Evolutionary conservation across 441 rosid genomes (phyloP), one percentile per base, ranked within the genome.

Genomic region (Capsella rubella): DNA sequence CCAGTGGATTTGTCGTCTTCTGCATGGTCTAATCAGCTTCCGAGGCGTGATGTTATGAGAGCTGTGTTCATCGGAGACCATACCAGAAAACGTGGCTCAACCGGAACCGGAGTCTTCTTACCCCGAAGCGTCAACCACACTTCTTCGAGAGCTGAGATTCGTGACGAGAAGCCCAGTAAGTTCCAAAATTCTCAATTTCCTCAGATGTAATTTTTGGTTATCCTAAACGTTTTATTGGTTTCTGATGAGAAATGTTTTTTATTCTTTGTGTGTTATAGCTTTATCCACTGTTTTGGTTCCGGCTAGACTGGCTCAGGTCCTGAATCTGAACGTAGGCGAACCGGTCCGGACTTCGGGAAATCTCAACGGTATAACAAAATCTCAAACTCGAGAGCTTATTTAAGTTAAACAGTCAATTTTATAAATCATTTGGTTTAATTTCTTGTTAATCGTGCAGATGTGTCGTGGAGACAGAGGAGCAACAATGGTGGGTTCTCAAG

Each of bases 101-200:
- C 93, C 1, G 98, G 97, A 10, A 93, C 98, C 14, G 98, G 97
- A 10, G 97, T 93, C 3, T 93, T 93, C 81, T 69, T 91, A 29
- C 98, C 98, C 34, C 95, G 93, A 12, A 83, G 84, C 6, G 39
- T 61, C 42, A 51, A 58, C 58, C 68, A n/a, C 13, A 10, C 42
- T 8, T 15, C 60, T 52, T 27, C 76, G 11, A 62, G 79, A 5
- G 2, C 79, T 16, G 85, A 85, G 52, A 29, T 84, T 37, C 83
- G 85, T 6, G 61, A 32, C 31, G 82, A 87, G 83, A 89, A 90
- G 73, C 54, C 83, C 27, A 84, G 97, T 89, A 72, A 60, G 81
- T 60, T 46, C 8, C 6, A 9, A 35, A 39, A n/a, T 10, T 3
- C 42, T 32, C 12, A 5, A 0, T 16, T 40, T 31, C 52, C 1